Evolutionary conservation across 2,329 filamentous ascomycete genomes (phyloP), one percentile per base, ranked within the genome.

Genomic region (Calonectria leucothoes): DNA sequence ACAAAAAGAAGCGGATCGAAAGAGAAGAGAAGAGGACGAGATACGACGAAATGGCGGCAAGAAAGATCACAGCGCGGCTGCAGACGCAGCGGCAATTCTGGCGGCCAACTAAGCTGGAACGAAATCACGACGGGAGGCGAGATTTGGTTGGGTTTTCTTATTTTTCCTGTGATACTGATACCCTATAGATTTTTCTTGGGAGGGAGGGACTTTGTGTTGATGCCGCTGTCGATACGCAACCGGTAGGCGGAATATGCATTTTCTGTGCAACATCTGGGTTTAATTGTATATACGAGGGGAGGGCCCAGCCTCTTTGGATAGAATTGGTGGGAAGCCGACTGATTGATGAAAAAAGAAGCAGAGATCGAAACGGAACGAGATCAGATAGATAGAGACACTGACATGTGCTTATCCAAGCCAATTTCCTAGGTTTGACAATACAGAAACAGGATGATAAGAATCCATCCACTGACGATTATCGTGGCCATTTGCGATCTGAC

Each of bases 1-100:
- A 78, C 83, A 89, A 81, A 86, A 83, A 78, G 86, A 88, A 81
- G 85, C 82, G 17, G 86, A 88, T 31, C 82, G 84, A 73, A 84
- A 84, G 76, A 84, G 83, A 71, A 85, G 84, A 66, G 83, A 86
- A 75, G 87, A 86, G 48, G 86, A 89, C 76, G 82, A 86, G 69
- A 77, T 84, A 52, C 86, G 82, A 77, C 85, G 81, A 72, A 86
- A 86, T 35, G 84, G 84, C 20, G 88, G 88, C 35, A 86, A 85
- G 78, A 83, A 84, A 69, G 87, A 91, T 69, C 84, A 85, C 69
- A 85, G 85, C 63, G 82, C 85, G 3, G 84, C 87, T 20, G 86
- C 89, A 3, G 89, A 91, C 57, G 90, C 89, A 8, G 90, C 89
- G 1, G 89, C 89, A 76, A 91, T 92, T 55, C 76, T 92, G 72